A percentile compares a stretch with the other conserved stretches of the same genome.
Conservation (phyloP, 73 alveolate species). For the Uronychia binucleata region DNA sequence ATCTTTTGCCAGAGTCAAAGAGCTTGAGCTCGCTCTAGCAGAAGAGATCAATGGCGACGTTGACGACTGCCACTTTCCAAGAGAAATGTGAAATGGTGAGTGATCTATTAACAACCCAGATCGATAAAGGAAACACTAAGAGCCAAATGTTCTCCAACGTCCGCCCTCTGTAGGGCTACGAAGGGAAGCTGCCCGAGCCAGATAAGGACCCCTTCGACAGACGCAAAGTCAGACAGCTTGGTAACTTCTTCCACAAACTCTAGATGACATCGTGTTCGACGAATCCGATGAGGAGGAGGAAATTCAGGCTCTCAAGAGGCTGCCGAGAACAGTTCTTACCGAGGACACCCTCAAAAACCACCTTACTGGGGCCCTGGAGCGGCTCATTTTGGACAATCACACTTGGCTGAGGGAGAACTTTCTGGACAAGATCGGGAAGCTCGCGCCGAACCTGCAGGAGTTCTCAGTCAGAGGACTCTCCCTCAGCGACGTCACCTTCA, state of each 20-base stretch:
- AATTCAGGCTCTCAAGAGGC: conserved; percentile 37
- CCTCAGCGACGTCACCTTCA: conserved; percentile 23
- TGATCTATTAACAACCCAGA: conserved; percentile 10
- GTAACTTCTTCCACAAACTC: conserved; percentile 35
- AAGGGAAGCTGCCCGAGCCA: conserved; percentile 54
- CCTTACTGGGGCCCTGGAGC: conserved; percentile 37
- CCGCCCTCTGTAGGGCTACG: conserved; percentile 16
- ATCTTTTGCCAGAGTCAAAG: conserved; percentile 13
- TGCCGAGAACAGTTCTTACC: conserved; percentile 58
- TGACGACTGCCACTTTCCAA: conserved; percentile 13
- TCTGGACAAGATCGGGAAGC: conserved; percentile 47
- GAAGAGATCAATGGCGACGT: conserved; percentile 18
- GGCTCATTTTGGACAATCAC: conserved; percentile 47
- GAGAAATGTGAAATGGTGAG: conserved; percentile 15
- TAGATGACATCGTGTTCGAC: conserved; percentile 46
- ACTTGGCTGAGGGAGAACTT: conserved; percentile 58
- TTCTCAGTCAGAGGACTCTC: conserved; percentile 35
- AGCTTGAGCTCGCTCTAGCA: not conserved
- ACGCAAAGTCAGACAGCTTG: conserved; percentile 58
- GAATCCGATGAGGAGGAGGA: conserved; percentile 56
- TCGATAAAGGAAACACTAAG: conserved; percentile 32
- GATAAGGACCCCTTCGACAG: conserved; percentile 65
- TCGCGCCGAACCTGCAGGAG: conserved; percentile 56
- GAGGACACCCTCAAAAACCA: conserved; percentile 54
- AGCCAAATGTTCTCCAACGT: conserved; percentile 31